These are phyloP conservation scores for Lantana camara DNA, from an alignment of 257 asterid genomes.

Conservation along the genomic window DNA sequence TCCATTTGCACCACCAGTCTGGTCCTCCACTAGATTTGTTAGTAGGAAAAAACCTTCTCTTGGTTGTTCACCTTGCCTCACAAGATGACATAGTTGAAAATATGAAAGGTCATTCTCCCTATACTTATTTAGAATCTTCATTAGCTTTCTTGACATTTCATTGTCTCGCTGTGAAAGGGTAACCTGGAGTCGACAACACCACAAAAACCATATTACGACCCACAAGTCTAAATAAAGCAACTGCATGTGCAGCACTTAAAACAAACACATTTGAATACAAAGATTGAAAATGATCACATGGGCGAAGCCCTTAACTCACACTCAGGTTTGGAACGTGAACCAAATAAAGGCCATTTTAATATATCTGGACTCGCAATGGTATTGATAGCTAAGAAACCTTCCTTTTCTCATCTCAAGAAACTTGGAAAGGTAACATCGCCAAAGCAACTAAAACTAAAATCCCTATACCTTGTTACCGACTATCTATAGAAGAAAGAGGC, in stretches of 20 bases:
- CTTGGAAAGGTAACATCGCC: not conserved
- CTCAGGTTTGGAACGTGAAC: constrained; percentile 4
- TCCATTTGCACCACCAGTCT: constrained; percentile 58
- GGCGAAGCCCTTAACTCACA: constrained; percentile 16
- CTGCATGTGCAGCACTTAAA: not conserved
- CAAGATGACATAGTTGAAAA: constrained; percentile 63
- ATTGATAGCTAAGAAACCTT: not conserved
- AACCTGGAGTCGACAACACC: constrained; percentile 48
- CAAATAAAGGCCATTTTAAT: not conserved
- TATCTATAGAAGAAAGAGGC: not conserved
- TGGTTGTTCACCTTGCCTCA: constrained; percentile 90
- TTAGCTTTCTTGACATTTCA: constrained; percentile 61
- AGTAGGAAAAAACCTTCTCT: constrained; percentile 67
- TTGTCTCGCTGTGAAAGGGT: constrained; percentile 54
- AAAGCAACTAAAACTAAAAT: not conserved
- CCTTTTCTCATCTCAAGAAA: not conserved
- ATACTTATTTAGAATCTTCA: constrained; percentile 48
- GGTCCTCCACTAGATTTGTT: constrained; percentile 71
- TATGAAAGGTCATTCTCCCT: constrained; percentile 65
- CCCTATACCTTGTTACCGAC: constrained; percentile 13
- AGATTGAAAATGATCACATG: constrained; percentile 3
- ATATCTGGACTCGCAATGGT: constrained; percentile 6
- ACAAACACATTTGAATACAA: constrained; percentile 6
- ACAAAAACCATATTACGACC: constrained; percentile 24
- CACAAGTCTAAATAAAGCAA: constrained; percentile 2